These are phyloP conservation scores for Syzygium aqueum DNA, from an alignment of 345 rosid species.

Conservation along the genomic window DNA sequence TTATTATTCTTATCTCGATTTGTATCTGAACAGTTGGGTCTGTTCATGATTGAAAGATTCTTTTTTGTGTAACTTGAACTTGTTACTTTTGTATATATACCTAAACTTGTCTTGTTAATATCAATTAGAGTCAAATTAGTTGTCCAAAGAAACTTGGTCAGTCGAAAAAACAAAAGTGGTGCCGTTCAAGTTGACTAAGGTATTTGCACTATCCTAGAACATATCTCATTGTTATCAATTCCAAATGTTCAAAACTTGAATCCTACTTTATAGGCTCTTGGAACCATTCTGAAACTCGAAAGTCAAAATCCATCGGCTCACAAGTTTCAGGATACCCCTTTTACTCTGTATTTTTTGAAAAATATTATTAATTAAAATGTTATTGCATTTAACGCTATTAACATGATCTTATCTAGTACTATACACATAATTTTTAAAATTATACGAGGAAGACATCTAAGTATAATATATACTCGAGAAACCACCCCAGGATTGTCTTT, in stretches of 20 bases:
- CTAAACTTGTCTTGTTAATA: not conserved
- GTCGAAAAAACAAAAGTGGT: not conserved
- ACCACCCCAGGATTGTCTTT: too few species aligned
- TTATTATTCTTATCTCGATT: not conserved
- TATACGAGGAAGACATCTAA: too few species aligned
- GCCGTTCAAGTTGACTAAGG: too few species aligned
- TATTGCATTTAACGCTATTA: not conserved
- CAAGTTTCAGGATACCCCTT: not conserved
- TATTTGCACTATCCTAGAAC: not conserved
- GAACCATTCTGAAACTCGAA: too few species aligned
- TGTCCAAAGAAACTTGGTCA: not conserved
- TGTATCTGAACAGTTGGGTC: not conserved
- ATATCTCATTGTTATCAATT: not conserved
- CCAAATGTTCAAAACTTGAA: not conserved
- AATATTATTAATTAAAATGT: not conserved
- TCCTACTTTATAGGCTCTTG: not conserved
- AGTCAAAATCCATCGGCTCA: not conserved
- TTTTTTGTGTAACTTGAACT: not conserved
- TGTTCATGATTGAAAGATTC: not conserved
- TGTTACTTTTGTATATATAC: not conserved
- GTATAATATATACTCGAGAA: too few species aligned
- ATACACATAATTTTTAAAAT: not conserved
- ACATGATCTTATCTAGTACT: not conserved
- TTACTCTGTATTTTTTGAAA: not conserved
- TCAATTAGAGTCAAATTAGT: not conserved